Evolutionary conservation across 2,329 filamentous ascomycete species (phyloP).

Genomic region (Geosmithia morbida): DNA sequence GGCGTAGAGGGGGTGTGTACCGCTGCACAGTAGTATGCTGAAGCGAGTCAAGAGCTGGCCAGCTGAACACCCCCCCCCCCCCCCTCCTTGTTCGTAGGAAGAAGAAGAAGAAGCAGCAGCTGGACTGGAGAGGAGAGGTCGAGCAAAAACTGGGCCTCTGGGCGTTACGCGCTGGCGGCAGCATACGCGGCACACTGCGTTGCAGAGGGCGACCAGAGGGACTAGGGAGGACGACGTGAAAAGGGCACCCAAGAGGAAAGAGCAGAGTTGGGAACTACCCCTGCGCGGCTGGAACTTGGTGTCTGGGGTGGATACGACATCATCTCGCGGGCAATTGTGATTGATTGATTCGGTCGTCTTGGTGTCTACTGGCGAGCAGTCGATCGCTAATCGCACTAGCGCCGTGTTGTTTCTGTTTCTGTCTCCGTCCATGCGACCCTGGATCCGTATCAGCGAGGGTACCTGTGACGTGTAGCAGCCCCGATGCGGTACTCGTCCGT

Average conservation of each 20-base stretch:
- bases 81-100: neutral
- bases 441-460: too few species aligned
- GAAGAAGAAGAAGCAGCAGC: neutral
- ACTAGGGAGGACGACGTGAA: neutral
- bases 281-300: conserved; percentile 1
- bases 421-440: neutral
- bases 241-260: neutral
- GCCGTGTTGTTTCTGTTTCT: neutral
- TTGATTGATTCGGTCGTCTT: neutral
- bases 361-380: neutral
- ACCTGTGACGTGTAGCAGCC: too few species aligned
- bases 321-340: neutral
- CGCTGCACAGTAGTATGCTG: too few species aligned
- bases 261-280: neutral
- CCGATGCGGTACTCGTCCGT: too few species aligned
- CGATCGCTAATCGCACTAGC: neutral
- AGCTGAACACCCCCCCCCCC: too few species aligned
- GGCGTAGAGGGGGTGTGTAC: too few species aligned
- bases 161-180: neutral
- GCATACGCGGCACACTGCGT: neutral
- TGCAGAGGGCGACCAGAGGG: neutral
- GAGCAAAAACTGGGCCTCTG: neutral
- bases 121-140: neutral
- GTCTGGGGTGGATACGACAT: neutral
- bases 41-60: too few species aligned